Base-by-base conservation (phyloP, 768 basidiomycete species). In the Phaeolepiota aurea region DNA sequence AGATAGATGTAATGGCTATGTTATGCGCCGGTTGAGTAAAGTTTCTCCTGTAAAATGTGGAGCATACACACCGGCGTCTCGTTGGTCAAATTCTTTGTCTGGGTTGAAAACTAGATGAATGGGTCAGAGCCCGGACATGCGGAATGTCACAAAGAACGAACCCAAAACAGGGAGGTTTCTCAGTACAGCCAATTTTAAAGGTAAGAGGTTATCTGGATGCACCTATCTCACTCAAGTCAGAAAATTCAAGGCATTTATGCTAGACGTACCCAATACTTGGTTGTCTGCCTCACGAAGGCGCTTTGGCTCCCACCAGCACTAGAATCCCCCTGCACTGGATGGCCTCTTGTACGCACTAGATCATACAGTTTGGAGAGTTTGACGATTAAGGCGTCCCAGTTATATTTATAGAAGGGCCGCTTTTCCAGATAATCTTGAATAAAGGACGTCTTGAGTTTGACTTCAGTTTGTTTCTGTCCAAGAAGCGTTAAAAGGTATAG, bases 231-330 rank as follows among this genome's bases (percentile, higher is more conserved):
- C 22, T 30, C 20, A 5, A 15, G 38, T 12, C 25, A 12, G 22
- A 37, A 11, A 21, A 21, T 5, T 4, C 32, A 4, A 23, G 23
- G 1, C 15, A 7, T 14, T 37, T 28, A 22, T 16, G 9, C 22
- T n/a, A n/a, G 13, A 52, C 59, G 38, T 56, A 88, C 94, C 96
- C 96, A 99, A 54, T 99, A 99, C 58, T 99, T 99, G 9, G 96
- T 98, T 22, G 96, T 99, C 62, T 96, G 92, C 30, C 96, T 66
- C n/a, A 97, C 88, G 54, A 99, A 99, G 1, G 94, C 96, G 49
- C 87, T 96, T 66, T 99, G 96, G 49, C 64, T 86, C 1, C 94
- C 93, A 20, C 96, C 96, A 1, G 96, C 96, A 50, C 82, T 83
- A 1, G 92, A 78, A 55, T 99, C 96, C 16, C 96, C 96, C 43